Conservation (phyloP, 371 early-diverging fungal genomes). For the Astathelohania contejeani region DNA sequence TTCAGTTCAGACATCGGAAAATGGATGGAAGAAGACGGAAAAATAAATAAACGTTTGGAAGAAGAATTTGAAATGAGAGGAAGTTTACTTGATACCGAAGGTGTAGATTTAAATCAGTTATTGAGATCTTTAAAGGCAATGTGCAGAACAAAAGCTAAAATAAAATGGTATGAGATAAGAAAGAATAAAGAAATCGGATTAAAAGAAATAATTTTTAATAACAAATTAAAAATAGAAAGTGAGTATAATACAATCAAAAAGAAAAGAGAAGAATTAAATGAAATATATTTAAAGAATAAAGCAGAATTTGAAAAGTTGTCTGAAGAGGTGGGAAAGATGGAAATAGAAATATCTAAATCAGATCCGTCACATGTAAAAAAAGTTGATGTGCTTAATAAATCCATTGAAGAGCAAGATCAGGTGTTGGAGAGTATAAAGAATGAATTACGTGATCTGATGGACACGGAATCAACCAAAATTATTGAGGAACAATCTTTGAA, state of each 20-base stretch:
- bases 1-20: constrained; percentile 12
- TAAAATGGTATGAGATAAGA: constrained; percentile 41
- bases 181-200: constrained; percentile 38
- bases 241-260: constrained; percentile 1
- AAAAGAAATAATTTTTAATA: constrained; percentile 23
- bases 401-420: constrained; percentile 1
- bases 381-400: neutral
- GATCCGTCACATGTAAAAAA: neutral
- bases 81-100: constrained; percentile 13
- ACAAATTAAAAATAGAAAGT: constrained; percentile 8
- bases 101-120: neutral
- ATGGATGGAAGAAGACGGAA: constrained; percentile 22
- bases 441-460: neutral
- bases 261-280: too few species aligned
- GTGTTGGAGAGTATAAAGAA: neutral
- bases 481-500: neutral
- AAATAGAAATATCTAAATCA: constrained; percentile 5
- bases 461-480: neutral
- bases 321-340: neutral
- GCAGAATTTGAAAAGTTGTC: neutral
- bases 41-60: constrained; percentile 15
- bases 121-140: constrained; percentile 32
- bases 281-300: too few species aligned
- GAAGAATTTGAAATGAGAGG: constrained; percentile 10
- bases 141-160: constrained; percentile 29